These are phyloP conservation scores for Paramecium sonneborni DNA, from an alignment of 73 alveolate species.

Conservation along the genomic window DNA sequence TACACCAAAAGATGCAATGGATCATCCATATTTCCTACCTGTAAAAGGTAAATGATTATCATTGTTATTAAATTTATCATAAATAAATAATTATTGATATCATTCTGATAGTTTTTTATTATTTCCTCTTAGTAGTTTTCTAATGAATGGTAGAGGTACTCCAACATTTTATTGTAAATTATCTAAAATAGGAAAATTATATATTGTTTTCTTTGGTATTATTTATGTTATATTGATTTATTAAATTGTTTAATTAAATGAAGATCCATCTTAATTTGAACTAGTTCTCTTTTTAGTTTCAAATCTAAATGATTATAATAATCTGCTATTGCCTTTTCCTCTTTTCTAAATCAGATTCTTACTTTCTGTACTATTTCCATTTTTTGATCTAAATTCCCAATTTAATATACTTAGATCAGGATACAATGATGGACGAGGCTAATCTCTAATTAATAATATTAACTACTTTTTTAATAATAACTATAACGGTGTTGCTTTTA, in stretches of 20 bases:
- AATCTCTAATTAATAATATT: background rate
- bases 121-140: background rate
- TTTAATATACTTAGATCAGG: background rate
- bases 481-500: background rate
- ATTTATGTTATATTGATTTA: background rate
- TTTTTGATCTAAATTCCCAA: conserved; percentile 17
- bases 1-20: conserved; percentile 95
- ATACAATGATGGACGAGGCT: background rate
- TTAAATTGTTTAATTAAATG: background rate
- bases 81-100: background rate
- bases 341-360: background rate
- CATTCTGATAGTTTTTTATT: background rate
- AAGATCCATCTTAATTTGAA: background rate
- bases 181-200: background rate
- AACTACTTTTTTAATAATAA: background rate
- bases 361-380: background rate
- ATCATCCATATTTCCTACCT: conserved; percentile 94
- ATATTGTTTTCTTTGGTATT: background rate
- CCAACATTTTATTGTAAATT: background rate
- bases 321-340: background rate
- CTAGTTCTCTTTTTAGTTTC: background rate
- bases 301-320: background rate
- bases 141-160: background rate
- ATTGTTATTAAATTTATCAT: background rate
- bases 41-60: conserved; percentile 63